Conservation (phyloP, 345 rosid species). For the Eucalyptus urophylla region DNA sequence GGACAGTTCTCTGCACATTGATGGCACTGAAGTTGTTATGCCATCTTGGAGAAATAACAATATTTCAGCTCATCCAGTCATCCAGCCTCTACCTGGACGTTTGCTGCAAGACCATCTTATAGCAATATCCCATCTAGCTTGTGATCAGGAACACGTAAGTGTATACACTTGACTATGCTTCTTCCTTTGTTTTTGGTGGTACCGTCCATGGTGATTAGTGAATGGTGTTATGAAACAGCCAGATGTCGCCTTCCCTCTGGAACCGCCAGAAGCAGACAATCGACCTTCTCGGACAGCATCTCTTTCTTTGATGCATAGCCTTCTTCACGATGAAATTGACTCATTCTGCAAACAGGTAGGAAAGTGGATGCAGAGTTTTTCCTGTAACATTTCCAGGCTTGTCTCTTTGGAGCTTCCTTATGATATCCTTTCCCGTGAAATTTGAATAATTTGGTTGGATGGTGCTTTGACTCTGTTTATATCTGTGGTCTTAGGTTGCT, state of each 20-base stretch:
- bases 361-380: neutral
- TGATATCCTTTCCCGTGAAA: neutral
- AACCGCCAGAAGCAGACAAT: constrained; percentile 55
- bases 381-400: neutral
- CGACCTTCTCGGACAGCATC: constrained; percentile 43
- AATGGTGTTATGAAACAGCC: constrained; percentile 47
- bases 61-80: constrained; percentile 58
- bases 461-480: neutral
- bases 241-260: constrained; percentile 78
- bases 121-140: constrained; percentile 82
- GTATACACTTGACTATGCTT: neutral
- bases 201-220: neutral
- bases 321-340: constrained; percentile 79
- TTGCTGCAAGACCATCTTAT: constrained; percentile 78
- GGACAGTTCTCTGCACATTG: constrained; percentile 52
- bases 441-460: constrained; percentile 4
- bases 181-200: neutral
- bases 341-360: constrained; percentile 79
- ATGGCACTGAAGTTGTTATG: constrained; percentile 88
- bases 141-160: constrained; percentile 93
- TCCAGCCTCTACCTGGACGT: constrained; percentile 82
- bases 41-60: constrained; percentile 93
- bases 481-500: constrained; percentile 45
- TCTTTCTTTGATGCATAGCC: constrained; percentile 53
- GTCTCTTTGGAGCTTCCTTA: neutral